These are phyloP conservation scores for Phytopythium cucurbitacearum DNA, from an alignment of 352 stramenopile species.

Conservation along the genomic window DNA sequence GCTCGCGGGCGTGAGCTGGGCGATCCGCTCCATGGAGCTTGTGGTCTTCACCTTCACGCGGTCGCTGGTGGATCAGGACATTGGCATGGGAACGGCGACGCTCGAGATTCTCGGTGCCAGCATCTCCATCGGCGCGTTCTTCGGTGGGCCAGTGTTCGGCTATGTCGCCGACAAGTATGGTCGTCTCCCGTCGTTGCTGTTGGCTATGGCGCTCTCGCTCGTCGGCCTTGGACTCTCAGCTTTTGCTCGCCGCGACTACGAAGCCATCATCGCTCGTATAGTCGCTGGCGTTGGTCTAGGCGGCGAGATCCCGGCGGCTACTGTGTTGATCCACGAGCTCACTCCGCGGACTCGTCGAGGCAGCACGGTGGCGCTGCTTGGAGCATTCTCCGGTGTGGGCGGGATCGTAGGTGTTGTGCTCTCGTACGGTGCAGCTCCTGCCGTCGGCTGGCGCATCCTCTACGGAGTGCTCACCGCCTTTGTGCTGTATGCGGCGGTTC, in stretches of 20 bases:
- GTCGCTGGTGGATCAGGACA: constrained; percentile 1
- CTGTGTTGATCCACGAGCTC: constrained; percentile 33
- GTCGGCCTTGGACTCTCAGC: constrained; percentile 21
- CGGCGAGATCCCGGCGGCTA: constrained; percentile 27
- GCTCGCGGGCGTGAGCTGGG: constrained; percentile 1
- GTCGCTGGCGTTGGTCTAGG: constrained; percentile 28
- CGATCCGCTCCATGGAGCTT: neutral
- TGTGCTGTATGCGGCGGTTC: constrained; percentile 18
- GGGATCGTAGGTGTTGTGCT: constrained; percentile 24
- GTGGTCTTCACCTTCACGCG: neutral
- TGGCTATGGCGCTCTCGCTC: constrained; percentile 25
- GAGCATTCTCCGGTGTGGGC: constrained; percentile 34
- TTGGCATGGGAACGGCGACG: constrained; percentile 18
- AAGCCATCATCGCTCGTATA: constrained; percentile 28
- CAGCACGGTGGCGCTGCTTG: constrained; percentile 26
- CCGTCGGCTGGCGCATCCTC: constrained; percentile 26
- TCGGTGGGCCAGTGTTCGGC: constrained; percentile 29
- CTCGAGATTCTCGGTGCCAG: constrained; percentile 24
- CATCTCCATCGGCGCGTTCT: constrained; percentile 20
- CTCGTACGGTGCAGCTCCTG: constrained; percentile 18
- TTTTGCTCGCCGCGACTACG: constrained; percentile 10
- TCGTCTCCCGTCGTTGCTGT: constrained; percentile 19
- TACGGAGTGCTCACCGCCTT: constrained; percentile 19
- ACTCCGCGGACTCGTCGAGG: constrained; percentile 20
- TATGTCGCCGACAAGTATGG: constrained; percentile 26